These are phyloP conservation scores for Leccinum incarnatum DNA, from an alignment of 768 basidiomycete species.

Conservation along the genomic window DNA sequence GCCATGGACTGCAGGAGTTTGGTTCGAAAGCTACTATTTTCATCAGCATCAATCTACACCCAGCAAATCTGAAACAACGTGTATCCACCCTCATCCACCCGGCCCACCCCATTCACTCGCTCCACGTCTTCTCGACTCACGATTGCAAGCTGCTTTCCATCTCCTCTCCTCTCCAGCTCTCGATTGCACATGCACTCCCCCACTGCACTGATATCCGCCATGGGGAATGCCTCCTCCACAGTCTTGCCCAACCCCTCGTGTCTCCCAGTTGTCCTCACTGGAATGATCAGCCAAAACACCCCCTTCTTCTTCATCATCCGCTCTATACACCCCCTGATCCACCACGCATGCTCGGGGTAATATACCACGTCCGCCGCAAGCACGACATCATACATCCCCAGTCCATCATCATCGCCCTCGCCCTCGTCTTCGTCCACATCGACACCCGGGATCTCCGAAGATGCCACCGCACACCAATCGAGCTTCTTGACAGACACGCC, in stretches of 20 bases:
- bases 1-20: no score
- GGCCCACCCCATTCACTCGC: constrained; percentile 53
- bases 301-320: constrained; percentile 44
- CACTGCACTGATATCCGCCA: background rate
- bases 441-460: constrained; percentile 15
- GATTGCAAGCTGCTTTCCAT: constrained; percentile 41
- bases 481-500: constrained; percentile 48
- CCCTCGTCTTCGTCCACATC: constrained; percentile 2
- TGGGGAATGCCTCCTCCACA: constrained; percentile 54
- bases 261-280: constrained; percentile 61
- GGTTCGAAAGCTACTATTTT: no score
- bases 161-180: background rate
- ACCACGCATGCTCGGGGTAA: constrained; percentile 62
- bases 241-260: constrained; percentile 57
- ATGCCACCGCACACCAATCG: constrained; percentile 60
- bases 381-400: constrained; percentile 57
- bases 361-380: constrained; percentile 82
- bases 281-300: constrained; percentile 73
- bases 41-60: background rate
- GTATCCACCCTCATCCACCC: constrained; percentile 20
- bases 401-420: background rate
- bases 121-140: constrained; percentile 46
- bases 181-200: background rate
- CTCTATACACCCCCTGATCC: constrained; percentile 65
- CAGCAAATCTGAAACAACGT: background rate